Conservation (phyloP, 345 rosid genomes). For the Lepidium aucheri region DNA sequence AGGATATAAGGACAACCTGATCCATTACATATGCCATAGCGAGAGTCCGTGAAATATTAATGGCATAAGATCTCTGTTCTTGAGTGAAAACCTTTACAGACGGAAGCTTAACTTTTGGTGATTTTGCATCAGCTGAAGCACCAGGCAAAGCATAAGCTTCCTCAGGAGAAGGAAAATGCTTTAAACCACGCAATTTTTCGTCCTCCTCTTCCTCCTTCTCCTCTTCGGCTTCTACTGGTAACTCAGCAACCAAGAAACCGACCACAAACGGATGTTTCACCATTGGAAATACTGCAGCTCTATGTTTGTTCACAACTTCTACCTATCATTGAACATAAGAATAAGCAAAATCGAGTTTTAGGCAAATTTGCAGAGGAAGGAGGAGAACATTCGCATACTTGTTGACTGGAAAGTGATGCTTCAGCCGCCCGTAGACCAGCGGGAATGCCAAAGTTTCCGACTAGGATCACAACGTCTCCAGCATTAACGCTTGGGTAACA, state of each 20-base stretch:
- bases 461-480: conserved; percentile 54
- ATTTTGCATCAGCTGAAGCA: conserved; percentile 17
- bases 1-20: conserved; percentile 44
- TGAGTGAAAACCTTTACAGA: conserved; percentile 36
- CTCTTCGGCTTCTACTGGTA: conserved; percentile 30
- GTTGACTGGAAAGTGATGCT: conserved; percentile 70
- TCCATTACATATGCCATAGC: conserved; percentile 98
- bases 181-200: conserved; percentile 16
- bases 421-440: conserved; percentile 79
- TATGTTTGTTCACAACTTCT: conserved; percentile 48
- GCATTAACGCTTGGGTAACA: conserved; percentile 44
- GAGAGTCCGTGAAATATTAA: conserved; percentile 56
- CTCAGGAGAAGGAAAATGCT: conserved; percentile 37
- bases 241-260: conserved; percentile 92
- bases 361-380: not conserved
- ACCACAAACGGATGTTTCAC: conserved; percentile 91
- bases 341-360: not conserved
- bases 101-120: conserved; percentile 32
- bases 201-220: conserved; percentile 12
- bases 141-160: conserved; percentile 45
- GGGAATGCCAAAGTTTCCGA: conserved; percentile 66
- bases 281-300: conserved; percentile 84
- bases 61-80: conserved; percentile 68
- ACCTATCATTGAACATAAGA: conserved; percentile 28
- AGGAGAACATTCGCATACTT: conserved; percentile 29